Conservation (phyloP, 495 filamentous ascomycete species). For the Bacidia rubella region DNA sequence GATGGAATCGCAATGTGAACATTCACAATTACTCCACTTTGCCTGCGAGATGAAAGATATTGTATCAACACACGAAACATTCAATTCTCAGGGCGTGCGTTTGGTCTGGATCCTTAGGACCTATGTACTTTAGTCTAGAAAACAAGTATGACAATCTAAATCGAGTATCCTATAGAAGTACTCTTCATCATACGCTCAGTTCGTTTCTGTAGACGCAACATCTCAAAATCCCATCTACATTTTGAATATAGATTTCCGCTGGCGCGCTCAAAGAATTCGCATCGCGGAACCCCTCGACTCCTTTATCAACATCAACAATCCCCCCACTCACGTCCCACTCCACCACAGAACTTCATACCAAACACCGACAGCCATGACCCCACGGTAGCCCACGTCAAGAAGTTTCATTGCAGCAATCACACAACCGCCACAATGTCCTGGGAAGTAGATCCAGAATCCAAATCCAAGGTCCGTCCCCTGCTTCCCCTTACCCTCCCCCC, state of each 20-base stretch:
- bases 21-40: background rate
- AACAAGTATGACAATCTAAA: background rate
- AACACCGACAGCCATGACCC: background rate
- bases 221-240: too few relatives aligned
- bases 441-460: slow-evolving; percentile 95
- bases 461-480: slow-evolving; percentile 55
- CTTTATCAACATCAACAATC: background rate
- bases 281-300: background rate
- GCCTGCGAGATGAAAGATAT: background rate
- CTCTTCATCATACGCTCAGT: too few relatives aligned
- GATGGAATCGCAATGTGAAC: background rate
- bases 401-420: too few relatives aligned
- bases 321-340: background rate
- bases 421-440: slow-evolving; percentile 34
- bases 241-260: too few relatives aligned
- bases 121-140: background rate
- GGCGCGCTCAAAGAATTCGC: background rate
- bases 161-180: background rate
- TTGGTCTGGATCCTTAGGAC: slow-evolving; percentile 2
- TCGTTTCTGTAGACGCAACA: too few relatives aligned
- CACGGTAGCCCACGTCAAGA: background rate
- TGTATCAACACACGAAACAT: background rate
- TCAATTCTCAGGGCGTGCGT: background rate
- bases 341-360: slow-evolving; percentile 33
- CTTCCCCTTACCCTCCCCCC: slow-evolving; percentile 7